Percentiles rank a stretch among this genome's conserved stretches.
Evolutionary conservation across 192 early-diverging fungal genomes (phyloP).

Genomic region (Rhizophagus prolifer): DNA sequence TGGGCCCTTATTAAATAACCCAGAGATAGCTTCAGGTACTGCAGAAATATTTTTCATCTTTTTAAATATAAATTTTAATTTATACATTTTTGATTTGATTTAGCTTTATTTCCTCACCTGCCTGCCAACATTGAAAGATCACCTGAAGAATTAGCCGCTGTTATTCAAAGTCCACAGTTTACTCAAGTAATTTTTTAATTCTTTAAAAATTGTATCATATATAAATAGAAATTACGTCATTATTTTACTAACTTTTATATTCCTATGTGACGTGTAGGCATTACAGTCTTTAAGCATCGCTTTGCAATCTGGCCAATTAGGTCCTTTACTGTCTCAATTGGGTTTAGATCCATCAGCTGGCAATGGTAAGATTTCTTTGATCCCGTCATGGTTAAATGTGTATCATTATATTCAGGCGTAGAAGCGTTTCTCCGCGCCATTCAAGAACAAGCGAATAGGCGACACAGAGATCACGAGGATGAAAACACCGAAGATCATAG

Average conservation of each 20-base stretch:
- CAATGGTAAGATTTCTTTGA: conserved; percentile 32
- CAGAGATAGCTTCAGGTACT: conserved; percentile 35
- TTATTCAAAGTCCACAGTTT: conserved; percentile 52
- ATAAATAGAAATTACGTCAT: background rate
- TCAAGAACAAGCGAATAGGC: conserved; percentile 38
- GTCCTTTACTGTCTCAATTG: conserved; percentile 48
- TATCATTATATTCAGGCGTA: conserved; percentile 35
- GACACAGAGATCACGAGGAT: conserved; percentile 13
- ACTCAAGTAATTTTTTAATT: conserved; percentile 15
- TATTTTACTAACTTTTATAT: background rate
- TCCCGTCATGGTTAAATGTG: too few species aligned
- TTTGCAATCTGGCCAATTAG: conserved; percentile 53
- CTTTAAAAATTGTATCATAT: background rate
- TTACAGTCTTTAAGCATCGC: conserved; percentile 50
- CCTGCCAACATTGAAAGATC: conserved; percentile 43
- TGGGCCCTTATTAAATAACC: conserved; percentile 42
- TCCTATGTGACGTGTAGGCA: conserved; percentile 32
- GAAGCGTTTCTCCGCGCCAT: conserved; percentile 45
- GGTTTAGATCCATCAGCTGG: conserved; percentile 52
- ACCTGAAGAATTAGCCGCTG: conserved; percentile 47
- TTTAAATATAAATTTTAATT: background rate
- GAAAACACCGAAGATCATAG: conserved; percentile 19
- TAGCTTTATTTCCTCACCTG: conserved; percentile 50
- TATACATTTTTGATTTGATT: conserved; percentile 2
- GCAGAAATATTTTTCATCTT: too few species aligned